Evolutionary conservation across 2,329 filamentous ascomycete species (phyloP), one percentile per base, ranked within the genome.

Genomic region (Aspergillus amoenus): DNA sequence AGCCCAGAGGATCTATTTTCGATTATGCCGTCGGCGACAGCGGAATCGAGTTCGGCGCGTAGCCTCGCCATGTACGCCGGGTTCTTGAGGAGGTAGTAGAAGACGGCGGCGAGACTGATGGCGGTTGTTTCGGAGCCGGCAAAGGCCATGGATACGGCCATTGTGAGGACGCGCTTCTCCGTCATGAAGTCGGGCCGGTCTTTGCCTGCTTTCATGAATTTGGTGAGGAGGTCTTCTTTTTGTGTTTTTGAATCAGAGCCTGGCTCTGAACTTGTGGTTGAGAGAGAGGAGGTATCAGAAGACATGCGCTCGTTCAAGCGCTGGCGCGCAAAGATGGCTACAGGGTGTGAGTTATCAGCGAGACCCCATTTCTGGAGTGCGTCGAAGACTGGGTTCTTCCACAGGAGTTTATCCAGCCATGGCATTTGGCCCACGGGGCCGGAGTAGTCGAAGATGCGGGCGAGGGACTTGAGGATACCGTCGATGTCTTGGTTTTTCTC

Each of bases 91-190:
- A 93, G 75, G 70, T 86, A 87, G 73, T 93, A 93, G 66, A 93
- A 90, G 0, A 92, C 82, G 6, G 86, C 81, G 5, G 84, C 83
- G 0, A 93, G 79, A 6, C 83, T 85, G 67, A 93, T 93, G 40
- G 88, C 89, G 0, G 90, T 93, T 0, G 90, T 93, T 72, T 94
- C 90, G 2, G 84, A 88, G 3, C 90, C 89, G 0, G 90, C 90
- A 89, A 83, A 67, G 11, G 64, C 64, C 60, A 70, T 69, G 21
- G 68, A 67, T 3, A 64, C 62, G 13, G 66, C 64, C 67, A 68
- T 70, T 8, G 67, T 68, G 12, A 68, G 64, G 21, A 73, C 60
- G 2, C 65, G 60, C 34, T 60, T 63, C 32, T 70, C 61, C 1
- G 62, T 68, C 62, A 72, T 67, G 39, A 69, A 68, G 3, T 70